These are phyloP conservation scores for Grifola frondosa DNA, from an alignment of 1,284 basidiomycete genomes.

Conservation along the genomic window DNA sequence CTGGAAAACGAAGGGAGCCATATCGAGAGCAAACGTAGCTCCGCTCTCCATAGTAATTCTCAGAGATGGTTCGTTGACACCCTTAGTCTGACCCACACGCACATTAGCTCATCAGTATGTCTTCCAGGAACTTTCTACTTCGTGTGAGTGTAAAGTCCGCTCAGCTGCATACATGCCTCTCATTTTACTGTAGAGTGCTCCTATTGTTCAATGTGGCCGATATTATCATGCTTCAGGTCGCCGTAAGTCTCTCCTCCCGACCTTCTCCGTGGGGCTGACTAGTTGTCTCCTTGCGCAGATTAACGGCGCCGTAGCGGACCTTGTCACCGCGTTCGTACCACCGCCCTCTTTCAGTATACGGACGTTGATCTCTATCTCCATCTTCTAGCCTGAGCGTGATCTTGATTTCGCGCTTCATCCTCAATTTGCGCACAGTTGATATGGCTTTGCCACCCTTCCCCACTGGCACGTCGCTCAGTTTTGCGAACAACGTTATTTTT, in stretches of 20 bases:
- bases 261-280: too few relatives aligned
- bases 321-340: conserved; percentile 8
- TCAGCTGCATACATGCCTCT: too few relatives aligned
- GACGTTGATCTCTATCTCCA: too few relatives aligned
- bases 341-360: too few relatives aligned
- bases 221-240: conserved; percentile 5
- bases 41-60: neutral
- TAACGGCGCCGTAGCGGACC: conserved; percentile 11
- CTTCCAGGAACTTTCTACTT: conserved; percentile 7
- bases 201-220: conserved; percentile 10
- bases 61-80: too few relatives aligned
- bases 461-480: too few relatives aligned
- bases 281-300: neutral
- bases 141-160: neutral
- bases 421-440: conserved; percentile 1
- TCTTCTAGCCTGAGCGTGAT: conserved; percentile 12
- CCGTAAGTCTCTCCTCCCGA: neutral
- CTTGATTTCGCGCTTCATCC: conserved; percentile 6
- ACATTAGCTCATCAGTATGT: too few relatives aligned
- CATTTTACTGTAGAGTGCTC: neutral
- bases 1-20: neutral
- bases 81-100: too few relatives aligned
- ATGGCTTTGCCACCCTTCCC: too few relatives aligned
- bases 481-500: too few relatives aligned
- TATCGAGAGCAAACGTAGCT: neutral